These are phyloP conservation scores for carrot (Daucus carota) DNA, from an alignment of 129 eudicot genomes.

Conservation along the genomic window DNA sequence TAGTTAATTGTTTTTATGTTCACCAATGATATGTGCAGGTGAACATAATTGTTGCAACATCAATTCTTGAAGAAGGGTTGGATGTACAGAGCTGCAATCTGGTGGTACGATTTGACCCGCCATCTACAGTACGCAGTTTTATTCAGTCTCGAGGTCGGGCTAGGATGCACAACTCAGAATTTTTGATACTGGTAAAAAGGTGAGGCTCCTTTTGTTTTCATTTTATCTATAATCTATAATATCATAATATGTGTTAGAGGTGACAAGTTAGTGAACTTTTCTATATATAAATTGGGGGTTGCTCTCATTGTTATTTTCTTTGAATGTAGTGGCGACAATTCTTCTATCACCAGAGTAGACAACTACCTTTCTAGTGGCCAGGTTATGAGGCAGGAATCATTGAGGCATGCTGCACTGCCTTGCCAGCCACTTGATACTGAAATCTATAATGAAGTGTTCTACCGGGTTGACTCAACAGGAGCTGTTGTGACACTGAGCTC, in stretches of 20 bases:
- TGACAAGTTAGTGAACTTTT: neutral
- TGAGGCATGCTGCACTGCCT: constrained; percentile 65
- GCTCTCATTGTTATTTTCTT: neutral
- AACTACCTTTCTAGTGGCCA: constrained; percentile 59
- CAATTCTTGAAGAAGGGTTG: constrained; percentile 94
- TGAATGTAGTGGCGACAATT: constrained; percentile 44
- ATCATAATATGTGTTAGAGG: neutral
- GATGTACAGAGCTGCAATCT: constrained; percentile 94
- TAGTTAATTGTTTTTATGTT: neutral
- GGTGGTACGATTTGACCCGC: constrained; percentile 72
- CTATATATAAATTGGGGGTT: neutral
- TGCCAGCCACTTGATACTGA: constrained; percentile 45
- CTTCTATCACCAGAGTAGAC: constrained; percentile 33
- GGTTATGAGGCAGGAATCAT: constrained; percentile 56
- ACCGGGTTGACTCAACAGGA: constrained; percentile 66
- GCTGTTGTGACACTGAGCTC: constrained; percentile 61
- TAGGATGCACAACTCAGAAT: constrained; percentile 77
- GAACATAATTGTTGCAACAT: constrained; percentile 78
- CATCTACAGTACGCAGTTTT: constrained; percentile 72
- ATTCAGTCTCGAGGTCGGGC: constrained; percentile 98
- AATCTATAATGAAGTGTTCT: constrained; percentile 29
- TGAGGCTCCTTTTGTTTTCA: constrained; percentile 9
- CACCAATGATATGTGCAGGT: constrained; percentile 30
- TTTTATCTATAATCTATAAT: neutral
- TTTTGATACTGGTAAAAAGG: constrained; percentile 62